These are phyloP conservation scores for Pythium pyrilobum DNA, from an alignment of 352 stramenopile species.

Conservation along the genomic window DNA sequence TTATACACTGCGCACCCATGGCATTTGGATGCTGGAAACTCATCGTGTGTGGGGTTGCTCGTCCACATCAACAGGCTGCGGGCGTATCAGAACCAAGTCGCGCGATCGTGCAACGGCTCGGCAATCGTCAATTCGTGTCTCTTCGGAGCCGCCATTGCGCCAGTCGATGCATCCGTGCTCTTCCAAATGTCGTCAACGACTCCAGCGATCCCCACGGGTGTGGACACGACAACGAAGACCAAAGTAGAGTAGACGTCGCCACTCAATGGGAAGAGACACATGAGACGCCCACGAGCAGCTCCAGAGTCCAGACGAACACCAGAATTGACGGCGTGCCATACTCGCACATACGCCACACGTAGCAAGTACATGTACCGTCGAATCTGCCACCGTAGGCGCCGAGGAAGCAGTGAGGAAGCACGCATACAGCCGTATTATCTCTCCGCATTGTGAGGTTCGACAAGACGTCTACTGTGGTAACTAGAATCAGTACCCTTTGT, in stretches of 20 bases:
- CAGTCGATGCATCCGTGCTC: slow-evolving; percentile 5
- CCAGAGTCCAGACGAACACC: no score
- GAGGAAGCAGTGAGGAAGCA: no score
- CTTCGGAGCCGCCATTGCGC: slow-evolving; percentile 6
- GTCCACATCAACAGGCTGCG: slow-evolving; percentile 7
- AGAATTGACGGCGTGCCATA: no score
- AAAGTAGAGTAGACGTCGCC: slow-evolving; percentile 10
- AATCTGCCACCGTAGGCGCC: no score
- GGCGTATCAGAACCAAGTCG: slow-evolving; percentile 8
- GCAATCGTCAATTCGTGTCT: slow-evolving; percentile 17
- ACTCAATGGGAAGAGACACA: no score
- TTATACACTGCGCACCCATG: background rate
- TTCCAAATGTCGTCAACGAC: background rate
- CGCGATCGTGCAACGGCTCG: slow-evolving; percentile 3
- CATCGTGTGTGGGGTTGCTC: no score
- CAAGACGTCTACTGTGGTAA: no score
- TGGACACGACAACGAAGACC: background rate
- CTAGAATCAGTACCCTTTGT: no score
- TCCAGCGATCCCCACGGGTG: background rate
- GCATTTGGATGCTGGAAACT: background rate
- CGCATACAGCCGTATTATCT: no score
- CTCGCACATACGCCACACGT: no score
- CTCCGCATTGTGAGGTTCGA: no score
- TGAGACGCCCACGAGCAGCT: background rate
- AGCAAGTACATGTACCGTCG: no score